phyloP scores from a whole-genome alignment of 2,329 filamentous ascomycete genomes.

The Ambrosiella beaveri region DNA sequence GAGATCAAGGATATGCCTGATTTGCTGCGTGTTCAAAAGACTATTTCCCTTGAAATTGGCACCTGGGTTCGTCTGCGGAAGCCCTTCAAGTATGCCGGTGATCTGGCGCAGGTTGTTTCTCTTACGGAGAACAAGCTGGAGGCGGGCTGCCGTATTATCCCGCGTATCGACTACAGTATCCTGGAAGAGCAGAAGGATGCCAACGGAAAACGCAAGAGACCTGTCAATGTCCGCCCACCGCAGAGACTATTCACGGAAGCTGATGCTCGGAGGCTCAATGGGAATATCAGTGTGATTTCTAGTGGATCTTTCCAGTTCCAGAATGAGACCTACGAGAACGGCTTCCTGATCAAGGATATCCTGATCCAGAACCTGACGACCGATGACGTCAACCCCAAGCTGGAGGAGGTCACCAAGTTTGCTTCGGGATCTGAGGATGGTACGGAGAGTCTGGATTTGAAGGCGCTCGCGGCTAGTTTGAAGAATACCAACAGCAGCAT shows the following conservation, averaged over 20 bases:
- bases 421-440: slow-evolving; percentile 78
- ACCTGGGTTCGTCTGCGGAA: slow-evolving; percentile 82
- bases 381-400: slow-evolving; percentile 77
- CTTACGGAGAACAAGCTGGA: slow-evolving; percentile 87
- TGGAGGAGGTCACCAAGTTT: slow-evolving; percentile 94
- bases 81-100: slow-evolving; percentile 64
- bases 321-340: slow-evolving; percentile 78
- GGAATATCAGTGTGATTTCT: slow-evolving; percentile 24
- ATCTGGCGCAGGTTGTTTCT: slow-evolving; percentile 81
- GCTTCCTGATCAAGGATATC: slow-evolving; percentile 85
- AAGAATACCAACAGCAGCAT: slow-evolving; percentile 69
- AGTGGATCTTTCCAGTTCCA: slow-evolving; percentile 29
- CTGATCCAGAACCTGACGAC: slow-evolving; percentile 74
- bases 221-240: slow-evolving; percentile 54
- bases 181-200: slow-evolving; percentile 53
- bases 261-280: slow-evolving; percentile 64
- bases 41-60: slow-evolving; percentile 65
- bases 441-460: slow-evolving; percentile 81
- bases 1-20: slow-evolving; percentile 97
- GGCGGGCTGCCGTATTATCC: slow-evolving; percentile 72
- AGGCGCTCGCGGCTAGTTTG: slow-evolving; percentile 74
- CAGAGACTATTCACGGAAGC: slow-evolving; percentile 83
- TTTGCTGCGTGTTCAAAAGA: slow-evolving; percentile 77
- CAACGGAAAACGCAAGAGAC: slow-evolving; percentile 67
- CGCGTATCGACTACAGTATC: slow-evolving; percentile 70